Conservation (phyloP, 768 basidiomycete species). For the Mycena capillaripes region DNA sequence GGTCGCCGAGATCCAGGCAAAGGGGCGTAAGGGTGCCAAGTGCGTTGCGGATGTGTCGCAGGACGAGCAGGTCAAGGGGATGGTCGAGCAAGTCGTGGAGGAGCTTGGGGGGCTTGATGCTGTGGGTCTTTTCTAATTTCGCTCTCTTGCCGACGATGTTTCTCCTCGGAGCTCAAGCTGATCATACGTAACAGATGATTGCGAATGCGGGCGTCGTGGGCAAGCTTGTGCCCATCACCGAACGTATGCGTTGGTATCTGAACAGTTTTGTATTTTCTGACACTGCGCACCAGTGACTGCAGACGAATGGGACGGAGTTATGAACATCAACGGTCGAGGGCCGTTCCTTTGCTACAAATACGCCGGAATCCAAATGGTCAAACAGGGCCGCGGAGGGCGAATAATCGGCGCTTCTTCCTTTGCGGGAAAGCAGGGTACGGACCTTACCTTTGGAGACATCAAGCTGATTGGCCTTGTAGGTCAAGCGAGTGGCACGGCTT, state of each 20-base stretch:
- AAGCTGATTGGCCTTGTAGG: not conserved
- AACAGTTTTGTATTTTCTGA: not conserved
- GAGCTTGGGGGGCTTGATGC: no score
- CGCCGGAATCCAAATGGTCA: conserved; percentile 54
- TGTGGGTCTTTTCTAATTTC: no score
- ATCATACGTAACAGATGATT: no score
- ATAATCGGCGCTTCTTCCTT: conserved; percentile 53
- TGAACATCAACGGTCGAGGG: conserved; percentile 48
- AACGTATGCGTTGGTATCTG: not conserved
- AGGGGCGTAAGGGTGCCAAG: conserved; percentile 10
- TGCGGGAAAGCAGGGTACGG: conserved; percentile 2
- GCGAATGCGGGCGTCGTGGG: no score
- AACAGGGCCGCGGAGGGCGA: conserved; percentile 55
- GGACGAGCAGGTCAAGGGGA: no score
- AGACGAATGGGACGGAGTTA: conserved; percentile 42
- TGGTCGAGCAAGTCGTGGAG: no score
- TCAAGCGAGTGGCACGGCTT: not conserved
- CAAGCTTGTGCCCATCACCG: no score
- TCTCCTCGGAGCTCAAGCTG: no score
- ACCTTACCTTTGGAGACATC: not conserved
- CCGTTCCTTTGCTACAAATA: conserved; percentile 52
- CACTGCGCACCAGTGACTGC: conserved; percentile 17
- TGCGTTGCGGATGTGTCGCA: no score
- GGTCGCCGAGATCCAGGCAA: conserved; percentile 22
- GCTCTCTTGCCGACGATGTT: no score